Evolutionary conservation across 257 asterid species (phyloP).

Genomic region (Verbascum thapsus): DNA sequence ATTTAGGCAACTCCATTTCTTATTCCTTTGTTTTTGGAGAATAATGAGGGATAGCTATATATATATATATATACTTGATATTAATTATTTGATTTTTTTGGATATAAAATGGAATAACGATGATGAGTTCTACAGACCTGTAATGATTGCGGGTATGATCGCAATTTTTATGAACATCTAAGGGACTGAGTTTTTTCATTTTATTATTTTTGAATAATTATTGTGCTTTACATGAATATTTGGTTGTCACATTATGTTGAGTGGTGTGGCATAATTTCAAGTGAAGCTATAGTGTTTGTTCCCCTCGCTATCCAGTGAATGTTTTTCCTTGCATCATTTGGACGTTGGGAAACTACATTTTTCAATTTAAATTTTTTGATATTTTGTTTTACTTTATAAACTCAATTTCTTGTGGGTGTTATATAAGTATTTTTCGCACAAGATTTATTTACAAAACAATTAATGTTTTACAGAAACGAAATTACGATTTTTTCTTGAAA

Average conservation of each 20-base stretch:
- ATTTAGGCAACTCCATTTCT: not conserved
- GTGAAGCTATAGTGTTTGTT: conserved; percentile 30
- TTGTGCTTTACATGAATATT: conserved; percentile 13
- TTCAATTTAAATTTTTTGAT: not conserved
- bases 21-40: conserved; percentile 31
- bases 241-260: not conserved
- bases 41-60: conserved; percentile 45
- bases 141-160: conserved; percentile 74
- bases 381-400: too few relatives aligned
- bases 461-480: too few relatives aligned
- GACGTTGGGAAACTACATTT: conserved; percentile 38
- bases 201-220: too few relatives aligned
- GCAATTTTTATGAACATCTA: conserved; percentile 64
- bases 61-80: too few relatives aligned
- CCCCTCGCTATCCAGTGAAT: conserved; percentile 45
- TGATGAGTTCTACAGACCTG: conserved; percentile 71
- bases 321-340: conserved; percentile 23
- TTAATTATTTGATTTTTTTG: too few relatives aligned
- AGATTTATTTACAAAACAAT: too few relatives aligned
- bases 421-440: too few relatives aligned
- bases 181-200: conserved; percentile 65
- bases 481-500: too few relatives aligned
- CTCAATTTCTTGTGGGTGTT: too few relatives aligned
- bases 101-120: conserved; percentile 22
- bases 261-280: not conserved